Evolutionary conservation across 228 moss, liverwort and hornwort genomes (phyloP).

Genomic region (Sphagnum magellanicum): DNA sequence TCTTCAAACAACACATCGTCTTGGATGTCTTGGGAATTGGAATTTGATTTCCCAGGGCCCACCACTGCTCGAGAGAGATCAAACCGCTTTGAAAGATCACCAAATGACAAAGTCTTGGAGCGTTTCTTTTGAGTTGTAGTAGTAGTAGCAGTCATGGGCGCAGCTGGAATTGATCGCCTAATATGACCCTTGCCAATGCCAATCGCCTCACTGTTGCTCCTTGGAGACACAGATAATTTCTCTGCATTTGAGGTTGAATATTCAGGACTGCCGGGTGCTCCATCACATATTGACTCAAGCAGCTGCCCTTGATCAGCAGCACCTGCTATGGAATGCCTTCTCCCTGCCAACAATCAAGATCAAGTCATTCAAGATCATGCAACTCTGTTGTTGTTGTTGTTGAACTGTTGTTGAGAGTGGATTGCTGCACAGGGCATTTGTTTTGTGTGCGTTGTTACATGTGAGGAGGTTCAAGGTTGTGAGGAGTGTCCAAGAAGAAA

Average conservation of each 20-base stretch:
- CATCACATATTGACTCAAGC: background rate
- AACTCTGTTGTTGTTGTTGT: too few relatives aligned
- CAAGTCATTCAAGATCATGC: too few relatives aligned
- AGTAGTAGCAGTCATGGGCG: too few relatives aligned
- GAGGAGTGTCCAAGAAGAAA: too few relatives aligned
- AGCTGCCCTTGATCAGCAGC: too few relatives aligned
- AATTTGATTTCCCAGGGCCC: conserved; percentile 3
- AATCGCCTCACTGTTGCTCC: conserved; percentile 15
- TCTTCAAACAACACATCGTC: too few relatives aligned
- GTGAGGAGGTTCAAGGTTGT: too few relatives aligned
- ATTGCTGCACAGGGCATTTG: too few relatives aligned
- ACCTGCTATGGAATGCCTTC: conserved; percentile 30
- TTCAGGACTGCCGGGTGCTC: conserved; percentile 22
- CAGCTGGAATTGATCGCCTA: too few relatives aligned
- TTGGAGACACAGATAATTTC: conserved; percentile 19
- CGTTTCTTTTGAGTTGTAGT: conserved; percentile 2
- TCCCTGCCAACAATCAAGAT: conserved; percentile 16
- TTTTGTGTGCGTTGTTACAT: too few relatives aligned
- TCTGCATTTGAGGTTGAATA: conserved; percentile 11
- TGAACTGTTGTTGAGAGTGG: too few relatives aligned
- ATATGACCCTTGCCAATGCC: conserved; percentile 18
- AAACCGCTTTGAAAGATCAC: conserved; percentile 13
- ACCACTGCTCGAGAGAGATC: conserved; percentile 10
- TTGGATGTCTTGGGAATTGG: conserved; percentile 6
- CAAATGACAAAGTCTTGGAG: conserved; percentile 26